Evolutionary conservation across 805 yeast species (phyloP), one percentile per base, ranked within the genome.

Genomic region (Pichia phayaonensis): DNA sequence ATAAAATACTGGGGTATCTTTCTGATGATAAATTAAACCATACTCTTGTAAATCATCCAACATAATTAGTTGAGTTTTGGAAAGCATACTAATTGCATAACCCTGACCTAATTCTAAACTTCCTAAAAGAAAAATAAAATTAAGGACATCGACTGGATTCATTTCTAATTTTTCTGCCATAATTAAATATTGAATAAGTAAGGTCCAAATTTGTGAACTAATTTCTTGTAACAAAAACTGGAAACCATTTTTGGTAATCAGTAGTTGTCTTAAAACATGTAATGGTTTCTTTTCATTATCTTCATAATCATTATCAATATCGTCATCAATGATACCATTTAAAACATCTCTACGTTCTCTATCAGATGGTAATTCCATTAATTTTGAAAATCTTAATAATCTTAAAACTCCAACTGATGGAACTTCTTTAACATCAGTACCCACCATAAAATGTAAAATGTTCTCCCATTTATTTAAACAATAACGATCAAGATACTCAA

Each of bases 361-460:
- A 51, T 66, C 70, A 2, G 63, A 54, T 8, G 64, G 68, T 18
- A 85, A 83, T 61, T 86, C 95, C 97, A 94, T 90, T 47, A 94
- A 72, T 2, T 92, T 92, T 54, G 95, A 84, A 69, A 83, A 89
- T 55, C 79, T 76, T 45, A 94, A 71, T 26, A 94, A 71, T 18
- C 81, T 77, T 46, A 94, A 71, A 0, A 92, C 97, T 18, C 92
- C 90, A n/a, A 77, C 75, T 45, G 90, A 83, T 3, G 97, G 96
- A 13, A 44, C 34, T 18, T 73, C 75, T 12, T 78, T 73, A 44
- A 83, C 69, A 47, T 87, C 86, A 0, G 97, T 88, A 2, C 98
- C 97, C 42, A 94, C 99, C 98, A 94, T 92, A 70, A 84, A 94
- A 72, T 94, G 98, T 59, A 94, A 72, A 58, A 94, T 92, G 8